Evolutionary conservation across 2,329 filamentous ascomycete species (phyloP).

Genomic region (Fusarium pseudocircinatum): DNA sequence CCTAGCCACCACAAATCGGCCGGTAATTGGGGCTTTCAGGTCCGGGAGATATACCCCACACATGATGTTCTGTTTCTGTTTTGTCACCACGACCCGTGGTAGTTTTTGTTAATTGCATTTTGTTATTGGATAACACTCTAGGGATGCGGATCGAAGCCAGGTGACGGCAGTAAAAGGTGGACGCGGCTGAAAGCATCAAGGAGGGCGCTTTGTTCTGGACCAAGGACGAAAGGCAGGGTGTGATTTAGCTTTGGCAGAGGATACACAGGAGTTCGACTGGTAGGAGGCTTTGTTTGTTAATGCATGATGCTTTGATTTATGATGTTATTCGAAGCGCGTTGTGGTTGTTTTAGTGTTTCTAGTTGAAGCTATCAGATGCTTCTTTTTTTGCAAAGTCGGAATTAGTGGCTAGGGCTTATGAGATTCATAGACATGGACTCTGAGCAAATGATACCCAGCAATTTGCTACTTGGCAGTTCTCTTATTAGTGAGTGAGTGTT

Average conservation of each 20-base stretch:
- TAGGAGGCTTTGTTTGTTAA: conserved; percentile 20
- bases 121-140: conserved; percentile 23
- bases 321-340: conserved; percentile 18
- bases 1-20: conserved; percentile 7
- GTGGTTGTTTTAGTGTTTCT: conserved; percentile 6
- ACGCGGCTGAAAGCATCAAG: conserved; percentile 10
- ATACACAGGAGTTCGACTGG: conserved; percentile 25
- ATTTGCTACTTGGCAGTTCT: conserved; percentile 26
- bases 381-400: conserved; percentile 19
- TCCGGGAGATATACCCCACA: conserved; percentile 46
- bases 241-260: background rate
- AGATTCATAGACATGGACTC: conserved; percentile 33
- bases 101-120: conserved; percentile 15
- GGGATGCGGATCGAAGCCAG: background rate
- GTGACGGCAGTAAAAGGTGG: conserved; percentile 25
- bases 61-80: conserved; percentile 34
- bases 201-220: conserved; percentile 19
- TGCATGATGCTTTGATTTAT: conserved; percentile 26
- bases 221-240: conserved; percentile 2
- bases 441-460: conserved; percentile 44
- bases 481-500: background rate
- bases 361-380: conserved; percentile 28
- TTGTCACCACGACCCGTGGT: conserved; percentile 14
- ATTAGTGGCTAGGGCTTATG: conserved; percentile 25
- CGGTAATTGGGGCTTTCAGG: conserved; percentile 28